phyloP scores from a whole-genome alignment of 2,329 filamentous ascomycete genomes.

The Penicillium thymicola region DNA sequence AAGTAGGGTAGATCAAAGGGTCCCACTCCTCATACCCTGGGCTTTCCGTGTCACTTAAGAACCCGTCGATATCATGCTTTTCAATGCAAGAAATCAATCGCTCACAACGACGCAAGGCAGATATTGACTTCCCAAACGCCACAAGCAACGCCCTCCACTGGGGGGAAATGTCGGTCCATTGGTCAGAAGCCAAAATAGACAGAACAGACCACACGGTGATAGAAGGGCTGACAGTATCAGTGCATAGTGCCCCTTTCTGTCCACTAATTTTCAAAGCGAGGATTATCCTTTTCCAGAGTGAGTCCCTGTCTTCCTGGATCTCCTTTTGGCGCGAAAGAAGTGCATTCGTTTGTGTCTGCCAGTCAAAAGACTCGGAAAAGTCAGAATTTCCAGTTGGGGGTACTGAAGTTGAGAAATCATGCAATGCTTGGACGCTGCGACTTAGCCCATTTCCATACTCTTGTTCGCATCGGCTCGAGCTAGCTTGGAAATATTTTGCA shows the following conservation, averaged over 20 bases:
- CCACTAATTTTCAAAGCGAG: not conserved
- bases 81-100: not conserved
- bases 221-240: not conserved
- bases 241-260: not conserved
- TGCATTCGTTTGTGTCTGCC: not conserved
- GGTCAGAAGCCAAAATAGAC: not conserved
- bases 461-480: not conserved
- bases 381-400: not conserved
- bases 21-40: not conserved
- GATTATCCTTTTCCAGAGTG: not conserved
- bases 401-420: not conserved
- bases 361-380: not conserved
- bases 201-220: not conserved
- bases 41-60: not conserved
- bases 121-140: not conserved
- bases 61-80: not conserved
- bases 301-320: not conserved
- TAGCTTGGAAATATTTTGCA: not conserved
- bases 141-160: not conserved
- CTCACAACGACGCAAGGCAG: not conserved
- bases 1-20: not conserved
- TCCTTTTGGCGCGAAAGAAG: not conserved
- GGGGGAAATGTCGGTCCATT: not conserved
- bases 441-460: not conserved
- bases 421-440: not conserved